Conservation (phyloP, 495 filamentous ascomycete species). For the Trichoderma orchidacearum region DNA sequence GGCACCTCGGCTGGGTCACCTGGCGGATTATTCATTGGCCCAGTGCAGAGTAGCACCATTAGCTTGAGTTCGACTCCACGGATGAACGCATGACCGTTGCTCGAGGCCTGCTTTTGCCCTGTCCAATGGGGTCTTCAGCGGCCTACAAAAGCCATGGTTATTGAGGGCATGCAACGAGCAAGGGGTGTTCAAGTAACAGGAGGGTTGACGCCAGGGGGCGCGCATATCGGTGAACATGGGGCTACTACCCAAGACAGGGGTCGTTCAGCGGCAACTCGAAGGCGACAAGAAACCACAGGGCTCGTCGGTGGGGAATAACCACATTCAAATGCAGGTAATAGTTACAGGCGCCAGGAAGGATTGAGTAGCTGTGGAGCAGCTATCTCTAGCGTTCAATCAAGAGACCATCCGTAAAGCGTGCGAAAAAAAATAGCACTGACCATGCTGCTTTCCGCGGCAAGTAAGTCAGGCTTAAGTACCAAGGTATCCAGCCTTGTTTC, state of each 20-base stretch:
- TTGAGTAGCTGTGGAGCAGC: neutral
- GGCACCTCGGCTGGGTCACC: slow-evolving; percentile 28
- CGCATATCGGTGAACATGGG: neutral
- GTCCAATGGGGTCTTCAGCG: slow-evolving; percentile 20
- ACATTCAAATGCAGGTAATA: slow-evolving; percentile 1
- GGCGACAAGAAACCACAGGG: neutral
- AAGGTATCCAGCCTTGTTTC: neutral
- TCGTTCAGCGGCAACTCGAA: neutral
- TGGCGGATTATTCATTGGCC: slow-evolving; percentile 23
- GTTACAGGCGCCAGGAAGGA: neutral
- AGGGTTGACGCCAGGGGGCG: neutral
- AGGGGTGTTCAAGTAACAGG: neutral
- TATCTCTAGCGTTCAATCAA: neutral
- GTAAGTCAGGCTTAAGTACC: neutral
- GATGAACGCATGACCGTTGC: slow-evolving; percentile 34
- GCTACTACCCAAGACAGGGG: neutral
- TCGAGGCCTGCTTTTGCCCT: slow-evolving; percentile 18
- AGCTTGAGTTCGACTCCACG: slow-evolving; percentile 29
- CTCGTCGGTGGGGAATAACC: neutral
- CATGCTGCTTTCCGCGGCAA: neutral
- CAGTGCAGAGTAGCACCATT: slow-evolving; percentile 17
- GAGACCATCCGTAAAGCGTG: neutral
- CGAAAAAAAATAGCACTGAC: neutral
- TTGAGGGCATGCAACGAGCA: neutral
- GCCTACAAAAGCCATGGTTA: neutral